Evolutionary conservation across 2,329 filamentous ascomycete genomes (phyloP).

Genomic region (Didymella sp.): DNA sequence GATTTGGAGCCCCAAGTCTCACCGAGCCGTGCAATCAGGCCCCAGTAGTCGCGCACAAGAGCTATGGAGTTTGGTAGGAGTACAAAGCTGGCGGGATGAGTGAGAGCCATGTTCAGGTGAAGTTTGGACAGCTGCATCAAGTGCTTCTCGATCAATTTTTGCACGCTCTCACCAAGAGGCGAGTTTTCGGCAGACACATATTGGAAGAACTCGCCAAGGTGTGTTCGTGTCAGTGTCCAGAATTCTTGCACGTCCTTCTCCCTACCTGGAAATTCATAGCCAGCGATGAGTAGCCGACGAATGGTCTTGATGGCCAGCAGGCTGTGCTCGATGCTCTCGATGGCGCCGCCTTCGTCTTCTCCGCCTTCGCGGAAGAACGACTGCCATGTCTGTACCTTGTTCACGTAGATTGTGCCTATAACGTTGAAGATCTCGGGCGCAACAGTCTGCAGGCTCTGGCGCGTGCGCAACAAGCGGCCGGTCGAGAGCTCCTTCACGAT

Average conservation of each 20-base stretch:
- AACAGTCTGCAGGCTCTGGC: constrained; percentile 76
- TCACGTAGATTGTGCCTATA: constrained; percentile 77
- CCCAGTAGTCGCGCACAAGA: constrained; percentile 85
- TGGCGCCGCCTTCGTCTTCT: constrained; percentile 65
- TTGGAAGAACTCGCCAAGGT: constrained; percentile 76
- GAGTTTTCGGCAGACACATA: constrained; percentile 66
- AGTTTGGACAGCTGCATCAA: constrained; percentile 90
- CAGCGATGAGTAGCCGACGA: constrained; percentile 77
- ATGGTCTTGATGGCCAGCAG: constrained; percentile 80
- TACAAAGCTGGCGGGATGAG: constrained; percentile 82
- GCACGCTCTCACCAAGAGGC: constrained; percentile 59
- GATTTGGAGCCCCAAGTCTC: constrained; percentile 69
- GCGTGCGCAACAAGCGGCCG: constrained; percentile 75
- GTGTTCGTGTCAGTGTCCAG: constrained; percentile 78
- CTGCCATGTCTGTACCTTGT: constrained; percentile 74
- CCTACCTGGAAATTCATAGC: constrained; percentile 84
- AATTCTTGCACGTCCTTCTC: constrained; percentile 77
- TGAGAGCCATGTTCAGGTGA: constrained; percentile 82
- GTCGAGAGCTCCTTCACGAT: constrained; percentile 91
- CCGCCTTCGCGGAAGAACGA: constrained; percentile 64
- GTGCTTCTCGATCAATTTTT: constrained; percentile 78
- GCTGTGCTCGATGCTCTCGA: constrained; percentile 76
- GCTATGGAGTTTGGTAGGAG: constrained; percentile 79
- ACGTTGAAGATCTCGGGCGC: constrained; percentile 85
- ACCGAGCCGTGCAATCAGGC: constrained; percentile 76